Base-by-base conservation (phyloP, 2,329 filamentous ascomycete species). In the Xylariaceae sp. region DNA sequence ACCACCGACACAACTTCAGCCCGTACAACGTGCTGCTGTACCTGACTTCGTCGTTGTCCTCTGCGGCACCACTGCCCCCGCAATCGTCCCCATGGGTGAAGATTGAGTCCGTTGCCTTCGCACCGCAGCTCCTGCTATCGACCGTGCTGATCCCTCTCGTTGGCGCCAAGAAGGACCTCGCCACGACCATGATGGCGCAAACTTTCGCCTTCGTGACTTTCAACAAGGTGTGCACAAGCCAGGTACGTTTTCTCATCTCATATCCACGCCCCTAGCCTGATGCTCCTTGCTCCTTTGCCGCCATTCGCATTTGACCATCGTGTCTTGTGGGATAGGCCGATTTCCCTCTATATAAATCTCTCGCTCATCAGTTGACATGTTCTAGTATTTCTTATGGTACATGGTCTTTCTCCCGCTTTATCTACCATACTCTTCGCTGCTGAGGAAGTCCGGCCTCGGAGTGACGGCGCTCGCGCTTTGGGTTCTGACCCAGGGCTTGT, bases 351-450 rank as follows among this genome's bases (percentile, higher is more conserved):
- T 21, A 3, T 41, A 16, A 17, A 6, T 46, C 44, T 2, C 26
- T 29, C 6, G 16, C 2, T 19, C 12, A 26, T 21, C 37, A 31
- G 21, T 21, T 28, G 12, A 33, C 63, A 71, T 31, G 70, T 49
- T n/a, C 4, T 24, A 96, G 92, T 99, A 99, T 74, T 99, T 99
- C 74, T 84, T 99, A 46, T 99, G 95, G 95, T 98, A 99, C 75
- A 87, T 97, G 75, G 86, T 97, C 63, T 91, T 99, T 66, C 79
- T 98, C 2, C 95, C 95, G 0, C 87, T 97, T 46, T 96, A 97
- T 72, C 87, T 99, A 0, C 92, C 94, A 0, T 77, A 77, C 33
- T 97, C 93, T 0, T 88, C 89, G 0, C 81, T 97, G 12, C 76
- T 96, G 1, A 75, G 73, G 4, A 79, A 76, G 2, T 85, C 85